Evolutionary conservation across 768 basidiomycete species (phyloP), one percentile per base, ranked within the genome.

Genomic region (Mycena rebaudengoi): DNA sequence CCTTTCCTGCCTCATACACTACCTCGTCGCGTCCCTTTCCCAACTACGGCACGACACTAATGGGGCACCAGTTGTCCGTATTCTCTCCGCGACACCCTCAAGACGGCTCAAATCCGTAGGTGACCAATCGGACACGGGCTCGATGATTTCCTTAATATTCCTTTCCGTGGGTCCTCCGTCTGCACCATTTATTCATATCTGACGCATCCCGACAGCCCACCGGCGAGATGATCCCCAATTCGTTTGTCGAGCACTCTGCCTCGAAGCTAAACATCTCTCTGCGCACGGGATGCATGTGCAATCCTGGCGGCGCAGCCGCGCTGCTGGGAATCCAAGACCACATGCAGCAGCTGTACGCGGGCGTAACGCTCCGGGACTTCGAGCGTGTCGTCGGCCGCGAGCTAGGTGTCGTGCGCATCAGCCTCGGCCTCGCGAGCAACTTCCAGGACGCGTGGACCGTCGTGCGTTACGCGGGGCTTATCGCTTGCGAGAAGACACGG

Each of bases 271-370:
- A 82, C 51, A 88, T 95, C 60, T 93, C 92, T 18, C 76, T 95
- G 30, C 88, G 93, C 41, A 92, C 92, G 3, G 93, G 93, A 0
- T 95, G 93, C 74, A 89, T 94, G 86, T 95, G 94, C 72, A 95
- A 95, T 66, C 91, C 93, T 16, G 94, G 94, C 11, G 93, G 88
- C 18, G 91, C 92, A 0, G 87, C 91, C 1, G 85, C 90, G 5
- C 76, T 95, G 16, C 82, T 94, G 5, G 88, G 88, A 0, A 83
- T 93, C 29, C 77, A 87, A 60, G 80, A 83, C 20, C 82, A 88
- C 60, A 94, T 93, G 91, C 77, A 80, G 6, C 76, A 73, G 14
- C 81, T 93, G 0, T 86, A 82, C 64, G 77, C 81, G 1, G 90
- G 89, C 5, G 82, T 87, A 39, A 88, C 86, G 6, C 79, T 90